Evolutionary conservation across 306 rosid genomes (phyloP), one percentile per base, ranked within the genome.

Genomic region (Sindora glabra): DNA sequence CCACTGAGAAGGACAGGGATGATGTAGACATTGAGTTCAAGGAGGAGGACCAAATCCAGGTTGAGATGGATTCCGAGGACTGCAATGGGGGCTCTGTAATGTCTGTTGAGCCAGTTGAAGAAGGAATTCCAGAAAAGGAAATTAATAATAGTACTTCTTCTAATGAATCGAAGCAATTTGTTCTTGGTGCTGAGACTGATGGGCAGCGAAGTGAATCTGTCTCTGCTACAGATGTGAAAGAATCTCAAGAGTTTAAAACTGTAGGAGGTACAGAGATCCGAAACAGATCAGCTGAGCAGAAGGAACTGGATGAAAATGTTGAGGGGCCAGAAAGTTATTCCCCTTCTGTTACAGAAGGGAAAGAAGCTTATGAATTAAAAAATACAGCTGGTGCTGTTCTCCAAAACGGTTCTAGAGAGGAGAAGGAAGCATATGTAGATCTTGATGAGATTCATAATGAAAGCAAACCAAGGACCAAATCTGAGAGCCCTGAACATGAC

Each of bases 401-500:
- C 8, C 5, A 29, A 29, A 29, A 4, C 8, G 34, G 34, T 29
- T 29, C 34, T 4, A 9, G 34, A 34, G 11, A 34, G 40, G 40
- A 8, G 40, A 34, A 10, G 40, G 40, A 34, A 3, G n/a, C n/a
- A n/a, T n/a, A n/a, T n/a, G n/a, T n/a, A n/a, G n/a, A n/a, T n/a
- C 40, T 10, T 34, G 40, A 34, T 8, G 3, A 34, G 34, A 29
- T 29, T 29, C 34, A 1, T 10, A 10, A n/a, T 34, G 40, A 34
- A 16, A 32, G 53, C 32, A n/a, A 56, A 12, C 48, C 38, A 24
- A 67, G 70, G 30, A 24, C 17, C 16, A 41, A 68, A 50, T 9
- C 1, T 4, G 78, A 47, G 51, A 60, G 2, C 44, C 56, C 50
- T 30, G 74, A 25, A 33, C 66, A 48, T 48, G 68, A 26, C 21